Base-by-base conservation (phyloP, 495 filamentous ascomycete genomes). In the Xylaria grammica region DNA sequence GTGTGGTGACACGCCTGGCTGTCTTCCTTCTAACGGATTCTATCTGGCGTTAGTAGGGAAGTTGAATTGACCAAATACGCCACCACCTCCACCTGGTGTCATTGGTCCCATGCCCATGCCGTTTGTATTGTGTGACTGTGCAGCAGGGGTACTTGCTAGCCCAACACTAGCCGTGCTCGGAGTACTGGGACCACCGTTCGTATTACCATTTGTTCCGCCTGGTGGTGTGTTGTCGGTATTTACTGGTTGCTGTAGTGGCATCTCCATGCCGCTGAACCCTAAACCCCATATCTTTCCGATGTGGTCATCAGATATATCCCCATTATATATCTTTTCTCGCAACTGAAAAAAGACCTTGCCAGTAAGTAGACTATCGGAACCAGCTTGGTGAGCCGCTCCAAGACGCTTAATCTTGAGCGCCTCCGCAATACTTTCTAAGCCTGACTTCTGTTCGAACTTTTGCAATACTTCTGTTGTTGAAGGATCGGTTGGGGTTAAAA, bases 261-360 rank as follows among this genome's bases (percentile, higher is more conserved):
- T 67, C 27, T 89, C 87, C 67, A 90, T 91, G 57, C 81, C 81
- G 20, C 79, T 81, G 59, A 79, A 75, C 38, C 79, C 80, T 2
- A 97, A 80, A 11, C 94, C 94, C 91, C 93, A 97, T 65, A 97
- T 89, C 72, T 94, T 93, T 34, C 90, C 90, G 6, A 90, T 81
- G 67, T 92, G 90, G 54, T 91, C 91, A 55, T 88, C 84, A 9
- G 87, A 81, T 51, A 96, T 94, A 38, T 83, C 82, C 56, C 93
- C 93, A 67, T 90, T 88, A 77, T 96, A 96, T 46, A 97, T 92
- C 49, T 89, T 81, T 68, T 93, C 90, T 45, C 92, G 84, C 76
- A 94, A 86, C 70, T 91, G 90, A 82, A 93, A 96, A 79, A 96
- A 99, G 20, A 97, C 90, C 72, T 92, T 91, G 29, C 95, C 95